These are phyloP conservation scores for Toxoplasma gondii DNA, from an alignment of 169 alveolate species.

Conservation along the genomic window DNA sequence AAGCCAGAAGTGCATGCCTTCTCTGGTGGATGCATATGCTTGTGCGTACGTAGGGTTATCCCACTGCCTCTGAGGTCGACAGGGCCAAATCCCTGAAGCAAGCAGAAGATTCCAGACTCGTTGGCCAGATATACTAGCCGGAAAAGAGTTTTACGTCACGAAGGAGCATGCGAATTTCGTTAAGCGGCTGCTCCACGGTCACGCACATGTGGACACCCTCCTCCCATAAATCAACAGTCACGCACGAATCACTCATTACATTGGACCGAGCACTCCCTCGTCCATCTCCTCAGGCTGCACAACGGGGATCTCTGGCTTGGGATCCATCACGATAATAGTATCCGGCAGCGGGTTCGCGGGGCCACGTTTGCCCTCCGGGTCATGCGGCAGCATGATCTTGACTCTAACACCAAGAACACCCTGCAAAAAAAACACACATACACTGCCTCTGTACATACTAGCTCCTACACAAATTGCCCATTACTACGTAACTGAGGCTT, in stretches of 20 bases:
- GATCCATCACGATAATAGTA: slow-evolving; percentile 96
- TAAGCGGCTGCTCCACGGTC: not conserved
- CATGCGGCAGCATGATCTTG: slow-evolving; percentile 97
- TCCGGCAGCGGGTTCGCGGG: slow-evolving; percentile 96
- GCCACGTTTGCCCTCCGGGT: slow-evolving; percentile 97
- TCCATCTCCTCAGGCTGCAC: slow-evolving; percentile 32
- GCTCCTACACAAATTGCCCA: not conserved
- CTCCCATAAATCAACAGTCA: not conserved
- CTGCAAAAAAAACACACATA: slow-evolving; percentile 45
- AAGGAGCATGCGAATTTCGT: not conserved
- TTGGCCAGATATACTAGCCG: slow-evolving; percentile 30
- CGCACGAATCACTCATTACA: not conserved
- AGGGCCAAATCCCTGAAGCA: not conserved
- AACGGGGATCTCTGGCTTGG: slow-evolving; percentile 84
- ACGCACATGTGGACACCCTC: not conserved
- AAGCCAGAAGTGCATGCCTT: not conserved
- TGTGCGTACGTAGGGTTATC: not conserved
- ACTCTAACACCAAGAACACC: slow-evolving; percentile 95
- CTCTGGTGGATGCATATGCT: not conserved
- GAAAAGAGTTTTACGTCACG: slow-evolving; percentile 7
- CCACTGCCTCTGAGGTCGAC: slow-evolving; percentile 9
- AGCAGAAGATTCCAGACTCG: slow-evolving; percentile 4
- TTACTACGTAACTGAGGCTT: not conserved
- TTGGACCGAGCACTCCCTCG: not conserved
- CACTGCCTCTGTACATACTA: not conserved